Evolutionary conservation across 306 rosid species (phyloP), one percentile per base, ranked within the genome.

Genomic region (Fragaria iinumae): DNA sequence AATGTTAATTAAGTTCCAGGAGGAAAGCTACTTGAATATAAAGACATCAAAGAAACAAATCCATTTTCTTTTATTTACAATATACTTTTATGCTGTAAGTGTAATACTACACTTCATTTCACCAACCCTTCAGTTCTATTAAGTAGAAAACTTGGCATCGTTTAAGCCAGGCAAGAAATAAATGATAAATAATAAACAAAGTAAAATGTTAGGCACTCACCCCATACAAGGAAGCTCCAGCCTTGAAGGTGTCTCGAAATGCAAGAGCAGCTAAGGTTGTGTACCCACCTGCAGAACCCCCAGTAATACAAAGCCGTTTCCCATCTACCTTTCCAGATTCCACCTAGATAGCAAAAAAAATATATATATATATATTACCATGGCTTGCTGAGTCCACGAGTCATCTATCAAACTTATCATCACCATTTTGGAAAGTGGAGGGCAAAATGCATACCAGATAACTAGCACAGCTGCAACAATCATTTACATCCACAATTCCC

Each of bases 401-500:
- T 43, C 17, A 3, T 67, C 74, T n/a, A 67, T 18, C 55, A 43
- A 48, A 36, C 8, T 66, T 45, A 69, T 8, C 38, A 45, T 34
- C 21, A 56, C 49, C 38, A 50, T 50, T 9, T 16, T 4, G 1
- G 60, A 29, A 18, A 77, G 45, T 23, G 18, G n/a, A 62, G 56
- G 76, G 14, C 38, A 72, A 82, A 50, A 57, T 38, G 79, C 48
- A 73, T 86, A 92, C 99, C 99, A 96, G 83, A 89, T 84, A 89
- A 84, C 50, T 91, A 55, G 97, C 97, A 86, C 97, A 92, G 72
- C 96, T 91, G 79, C 98, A 92, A 82, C 98, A 96, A 84, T 96
- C 98, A 83, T 96, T 72, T 52, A 96, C 98, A 84, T 96, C 99
- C 79, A 96, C 98, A 83, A 96, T 83, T 75, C 99, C 99, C 99